Conservation (phyloP, 1,284 basidiomycete genomes). For the Cryptococcus sp. region DNA sequence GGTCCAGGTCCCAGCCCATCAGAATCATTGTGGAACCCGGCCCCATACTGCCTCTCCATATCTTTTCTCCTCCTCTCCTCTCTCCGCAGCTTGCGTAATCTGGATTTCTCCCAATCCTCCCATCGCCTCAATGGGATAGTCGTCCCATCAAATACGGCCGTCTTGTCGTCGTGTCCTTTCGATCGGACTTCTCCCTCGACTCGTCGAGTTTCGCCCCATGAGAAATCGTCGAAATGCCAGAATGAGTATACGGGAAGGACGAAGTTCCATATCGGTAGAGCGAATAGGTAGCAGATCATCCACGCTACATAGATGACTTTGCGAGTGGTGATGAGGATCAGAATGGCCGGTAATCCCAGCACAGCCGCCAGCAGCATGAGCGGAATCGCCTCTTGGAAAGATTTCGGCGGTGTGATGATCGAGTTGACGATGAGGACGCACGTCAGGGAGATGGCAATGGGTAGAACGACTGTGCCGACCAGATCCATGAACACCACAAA, state of each 20-base stretch:
- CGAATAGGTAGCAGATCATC: constrained; percentile 94
- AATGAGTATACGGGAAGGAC: constrained; percentile 92
- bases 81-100: constrained; percentile 84
- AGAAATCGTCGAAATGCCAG: constrained; percentile 97
- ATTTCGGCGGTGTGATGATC: constrained; percentile 75
- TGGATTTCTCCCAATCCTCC: constrained; percentile 99
- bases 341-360: constrained; percentile 86
- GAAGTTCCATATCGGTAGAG: constrained; percentile 95
- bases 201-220: constrained; percentile 98
- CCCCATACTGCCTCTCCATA: constrained; percentile 65
- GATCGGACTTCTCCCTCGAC: constrained; percentile 82
- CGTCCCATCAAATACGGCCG: constrained; percentile 59
- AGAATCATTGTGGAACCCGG: constrained; percentile 52
- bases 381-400: constrained; percentile 92
- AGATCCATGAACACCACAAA: constrained; percentile 99
- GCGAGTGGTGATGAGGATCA: constrained; percentile 90
- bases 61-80: constrained; percentile 82
- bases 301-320: constrained; percentile 95
- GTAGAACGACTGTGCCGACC: constrained; percentile 90
- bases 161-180: constrained; percentile 67
- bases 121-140: constrained; percentile 87
- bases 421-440: constrained; percentile 84
- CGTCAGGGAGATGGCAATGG: constrained; percentile 90
- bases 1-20: constrained; percentile 25
- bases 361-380: constrained; percentile 85